Evolutionary conservation across 2,329 filamentous ascomycete species (phyloP).

Genomic region (Zopfia rhizophila): DNA sequence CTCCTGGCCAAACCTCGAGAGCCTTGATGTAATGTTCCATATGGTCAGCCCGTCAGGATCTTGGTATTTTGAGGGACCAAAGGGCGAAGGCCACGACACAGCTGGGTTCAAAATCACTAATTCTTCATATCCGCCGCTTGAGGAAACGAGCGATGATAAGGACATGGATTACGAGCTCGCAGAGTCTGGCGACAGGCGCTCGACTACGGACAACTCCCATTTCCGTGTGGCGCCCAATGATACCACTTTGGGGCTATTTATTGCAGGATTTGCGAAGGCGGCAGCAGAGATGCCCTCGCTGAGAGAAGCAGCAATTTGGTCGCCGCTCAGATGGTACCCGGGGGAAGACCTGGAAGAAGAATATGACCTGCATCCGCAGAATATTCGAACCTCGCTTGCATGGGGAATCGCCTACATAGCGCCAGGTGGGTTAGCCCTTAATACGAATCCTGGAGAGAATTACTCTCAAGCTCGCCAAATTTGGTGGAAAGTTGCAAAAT

Average conservation of each 20-base stretch:
- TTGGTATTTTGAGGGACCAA: slow-evolving; percentile 30
- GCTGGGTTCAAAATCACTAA: slow-evolving; percentile 16
- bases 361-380: slow-evolving; percentile 4
- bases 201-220: background rate
- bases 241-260: slow-evolving; percentile 24
- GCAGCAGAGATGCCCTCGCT: slow-evolving; percentile 21
- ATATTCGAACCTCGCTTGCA: slow-evolving; percentile 2
- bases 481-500: slow-evolving; percentile 16
- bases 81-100: slow-evolving; percentile 16
- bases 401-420: slow-evolving; percentile 11
- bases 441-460: background rate
- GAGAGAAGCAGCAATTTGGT: slow-evolving; percentile 21
- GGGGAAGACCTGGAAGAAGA: no score
- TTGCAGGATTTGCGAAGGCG: slow-evolving; percentile 30
- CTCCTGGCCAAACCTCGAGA: slow-evolving; percentile 30
- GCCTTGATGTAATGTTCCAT: slow-evolving; percentile 25
- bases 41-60: slow-evolving; percentile 20
- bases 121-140: slow-evolving; percentile 24
- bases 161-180: slow-evolving; percentile 5
- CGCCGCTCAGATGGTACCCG: slow-evolving; percentile 12
- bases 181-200: background rate
- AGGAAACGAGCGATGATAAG: slow-evolving; percentile 12
- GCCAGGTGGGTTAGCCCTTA: slow-evolving; percentile 5
- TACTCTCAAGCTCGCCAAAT: slow-evolving; percentile 13
- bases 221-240: slow-evolving; percentile 25